Evolutionary conservation across 2,329 filamentous ascomycete genomes (phyloP).

Genomic region (Stagonosporopsis vannaccii): DNA sequence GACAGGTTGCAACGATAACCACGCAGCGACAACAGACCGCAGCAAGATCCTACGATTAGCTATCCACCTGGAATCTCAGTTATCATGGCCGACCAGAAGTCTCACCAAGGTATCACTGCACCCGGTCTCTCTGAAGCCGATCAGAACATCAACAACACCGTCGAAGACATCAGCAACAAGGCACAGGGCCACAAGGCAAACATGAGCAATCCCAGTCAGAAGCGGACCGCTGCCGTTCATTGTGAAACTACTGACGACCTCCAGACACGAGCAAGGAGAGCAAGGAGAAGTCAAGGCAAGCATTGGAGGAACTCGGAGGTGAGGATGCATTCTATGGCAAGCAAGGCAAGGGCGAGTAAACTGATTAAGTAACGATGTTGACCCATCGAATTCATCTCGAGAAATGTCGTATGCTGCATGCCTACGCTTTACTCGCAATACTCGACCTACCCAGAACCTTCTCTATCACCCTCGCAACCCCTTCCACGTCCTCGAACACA

Average conservation of each 20-base stretch:
- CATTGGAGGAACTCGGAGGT: constrained; percentile 54
- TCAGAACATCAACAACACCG: constrained; percentile 24
- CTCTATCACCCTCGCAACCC: constrained; percentile 42
- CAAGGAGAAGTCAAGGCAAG: constrained; percentile 55
- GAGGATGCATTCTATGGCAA: constrained; percentile 55
- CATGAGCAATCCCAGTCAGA: constrained; percentile 55
- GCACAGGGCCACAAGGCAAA: constrained; percentile 56
- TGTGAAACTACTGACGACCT: neutral
- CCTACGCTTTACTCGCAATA: neutral
- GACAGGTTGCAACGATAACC: neutral
- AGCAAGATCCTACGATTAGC: neutral
- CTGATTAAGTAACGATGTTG: neutral
- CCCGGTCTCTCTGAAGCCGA: constrained; percentile 17
- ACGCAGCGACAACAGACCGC: neutral
- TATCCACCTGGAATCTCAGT: neutral
- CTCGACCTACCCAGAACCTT: neutral
- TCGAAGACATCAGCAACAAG: constrained; percentile 24
- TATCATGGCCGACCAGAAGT: constrained; percentile 3
- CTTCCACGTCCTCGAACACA: constrained; percentile 56
- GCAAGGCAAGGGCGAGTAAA: constrained; percentile 51
- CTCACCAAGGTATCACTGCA: constrained; percentile 21
- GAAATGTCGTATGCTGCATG: neutral
- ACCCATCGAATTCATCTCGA: too few species aligned
- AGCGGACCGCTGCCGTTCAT: neutral
- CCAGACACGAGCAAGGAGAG: constrained; percentile 37